Evolutionary conservation across 2,329 filamentous ascomycete species (phyloP).

Genomic region (Cercospora berteroae): DNA sequence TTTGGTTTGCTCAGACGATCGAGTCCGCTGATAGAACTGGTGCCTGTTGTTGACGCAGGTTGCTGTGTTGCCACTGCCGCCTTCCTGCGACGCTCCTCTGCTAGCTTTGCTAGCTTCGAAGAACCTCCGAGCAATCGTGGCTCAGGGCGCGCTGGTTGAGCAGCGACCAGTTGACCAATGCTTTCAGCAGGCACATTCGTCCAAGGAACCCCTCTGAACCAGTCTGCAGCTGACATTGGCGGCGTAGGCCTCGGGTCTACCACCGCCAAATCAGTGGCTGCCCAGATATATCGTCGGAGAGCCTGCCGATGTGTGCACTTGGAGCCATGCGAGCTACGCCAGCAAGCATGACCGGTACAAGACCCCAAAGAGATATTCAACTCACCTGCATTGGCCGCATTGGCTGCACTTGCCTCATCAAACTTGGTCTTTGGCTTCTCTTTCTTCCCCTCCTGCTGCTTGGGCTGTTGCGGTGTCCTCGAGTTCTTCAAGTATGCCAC

Average conservation of each 20-base stretch:
- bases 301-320: not conserved
- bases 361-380: conserved; percentile 24
- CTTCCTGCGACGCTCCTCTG: conserved; percentile 82
- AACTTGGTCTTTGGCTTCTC: conserved; percentile 46
- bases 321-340: not conserved
- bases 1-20: conserved; percentile 42
- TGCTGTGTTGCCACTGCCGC: conserved; percentile 43
- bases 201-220: conserved; percentile 88
- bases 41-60: conserved; percentile 15
- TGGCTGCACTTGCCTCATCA: conserved; percentile 47
- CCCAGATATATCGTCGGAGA: not conserved
- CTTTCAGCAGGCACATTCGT: conserved; percentile 66
- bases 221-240: conserved; percentile 51
- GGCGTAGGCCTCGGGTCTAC: conserved; percentile 18
- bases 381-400: conserved; percentile 49
- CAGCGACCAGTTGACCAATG: conserved; percentile 58
- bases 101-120: conserved; percentile 87
- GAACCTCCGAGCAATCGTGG: conserved; percentile 73
- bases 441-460: conserved; percentile 38
- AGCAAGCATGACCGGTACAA: not conserved
- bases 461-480: conserved; percentile 30
- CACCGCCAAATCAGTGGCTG: conserved; percentile 15
- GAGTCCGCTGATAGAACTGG: conserved; percentile 42
- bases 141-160: conserved; percentile 54
- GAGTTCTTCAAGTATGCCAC: conserved; percentile 69